phyloP scores from a whole-genome alignment of 108 stramenopile species.

The Licmophora abbreviata region DNA sequence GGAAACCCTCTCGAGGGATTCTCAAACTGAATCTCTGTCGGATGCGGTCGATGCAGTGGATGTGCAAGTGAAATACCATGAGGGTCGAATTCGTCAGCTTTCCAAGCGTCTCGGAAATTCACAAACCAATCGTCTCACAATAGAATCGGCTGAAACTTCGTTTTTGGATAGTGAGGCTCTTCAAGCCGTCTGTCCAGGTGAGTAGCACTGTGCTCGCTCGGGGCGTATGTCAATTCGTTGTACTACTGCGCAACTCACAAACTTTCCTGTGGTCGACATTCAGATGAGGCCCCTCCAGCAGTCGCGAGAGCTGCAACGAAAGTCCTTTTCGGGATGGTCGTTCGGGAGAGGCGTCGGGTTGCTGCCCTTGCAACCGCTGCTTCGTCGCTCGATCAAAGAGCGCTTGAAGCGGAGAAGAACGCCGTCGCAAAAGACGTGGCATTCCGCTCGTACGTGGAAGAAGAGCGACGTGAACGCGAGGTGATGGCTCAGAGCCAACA shows the following conservation, averaged over 20 bases:
- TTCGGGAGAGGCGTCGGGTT: constrained; percentile 50
- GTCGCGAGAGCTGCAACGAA: constrained; percentile 20
- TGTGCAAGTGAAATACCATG: constrained; percentile 40
- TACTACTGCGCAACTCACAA: background rate
- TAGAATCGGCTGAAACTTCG: constrained; percentile 6
- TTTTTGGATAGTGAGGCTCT: constrained; percentile 38
- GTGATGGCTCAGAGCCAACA: constrained; percentile 40
- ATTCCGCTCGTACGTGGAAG: constrained; percentile 37
- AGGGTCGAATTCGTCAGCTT: constrained; percentile 52
- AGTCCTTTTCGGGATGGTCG: constrained; percentile 67
- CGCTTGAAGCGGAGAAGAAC: constrained; percentile 26
- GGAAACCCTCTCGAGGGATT: background rate
- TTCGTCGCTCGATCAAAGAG: constrained; percentile 36
- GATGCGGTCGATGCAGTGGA: constrained; percentile 28
- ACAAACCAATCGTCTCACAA: background rate
- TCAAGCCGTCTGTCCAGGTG: constrained; percentile 4
- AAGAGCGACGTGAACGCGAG: constrained; percentile 32
- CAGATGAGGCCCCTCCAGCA: constrained; percentile 1
- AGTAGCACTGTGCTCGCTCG: too few species aligned
- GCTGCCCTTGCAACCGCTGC: constrained; percentile 40
- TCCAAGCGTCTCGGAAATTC: constrained; percentile 31
- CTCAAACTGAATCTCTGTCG: constrained; percentile 2
- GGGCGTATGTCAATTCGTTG: background rate
- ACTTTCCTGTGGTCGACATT: background rate
- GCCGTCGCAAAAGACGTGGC: constrained; percentile 35